These are phyloP conservation scores for Magnaporthiopsis poae DNA, from an alignment of 2,329 filamentous ascomycete species.

Conservation along the genomic window DNA sequence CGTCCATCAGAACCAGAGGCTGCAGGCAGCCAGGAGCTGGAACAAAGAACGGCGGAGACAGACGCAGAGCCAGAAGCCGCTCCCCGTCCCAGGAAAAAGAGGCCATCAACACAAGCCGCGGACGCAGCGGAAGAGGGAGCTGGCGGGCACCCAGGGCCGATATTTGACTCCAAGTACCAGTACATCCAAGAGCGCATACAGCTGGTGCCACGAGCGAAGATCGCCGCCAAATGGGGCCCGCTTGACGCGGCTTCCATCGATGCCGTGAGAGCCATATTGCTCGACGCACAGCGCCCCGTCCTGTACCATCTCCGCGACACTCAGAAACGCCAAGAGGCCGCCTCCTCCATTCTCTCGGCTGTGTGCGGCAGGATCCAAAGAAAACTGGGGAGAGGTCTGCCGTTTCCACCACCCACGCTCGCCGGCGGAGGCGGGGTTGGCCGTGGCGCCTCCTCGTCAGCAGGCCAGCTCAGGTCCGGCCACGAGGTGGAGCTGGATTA, in stretches of 20 bases:
- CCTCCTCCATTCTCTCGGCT: conserved; percentile 44
- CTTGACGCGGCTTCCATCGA: conserved; percentile 45
- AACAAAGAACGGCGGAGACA: neutral
- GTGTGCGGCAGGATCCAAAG: conserved; percentile 46
- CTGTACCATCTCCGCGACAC: conserved; percentile 44
- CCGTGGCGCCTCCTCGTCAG: neutral
- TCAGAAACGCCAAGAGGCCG: conserved; percentile 39
- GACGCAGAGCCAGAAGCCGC: neutral
- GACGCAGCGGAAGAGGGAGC: neutral
- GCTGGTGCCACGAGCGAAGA: conserved; percentile 50
- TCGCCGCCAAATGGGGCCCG: conserved; percentile 59
- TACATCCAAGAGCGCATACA: conserved; percentile 26
- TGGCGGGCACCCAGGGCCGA: neutral
- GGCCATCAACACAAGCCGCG: neutral
- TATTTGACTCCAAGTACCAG: conserved; percentile 7
- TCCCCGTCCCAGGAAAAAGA: neutral
- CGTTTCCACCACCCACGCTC: conserved; percentile 47
- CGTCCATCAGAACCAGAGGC: neutral
- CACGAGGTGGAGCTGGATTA: conserved; percentile 55
- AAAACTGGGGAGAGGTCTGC: conserved; percentile 50
- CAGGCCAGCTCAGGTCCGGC: conserved; percentile 18
- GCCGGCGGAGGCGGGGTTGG: neutral
- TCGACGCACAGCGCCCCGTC: conserved; percentile 51
- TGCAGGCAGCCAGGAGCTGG: neutral
- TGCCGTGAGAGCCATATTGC: conserved; percentile 45